Base-by-base conservation (phyloP, 2,329 filamentous ascomycete species). In the Phialophora verrucosa region DNA sequence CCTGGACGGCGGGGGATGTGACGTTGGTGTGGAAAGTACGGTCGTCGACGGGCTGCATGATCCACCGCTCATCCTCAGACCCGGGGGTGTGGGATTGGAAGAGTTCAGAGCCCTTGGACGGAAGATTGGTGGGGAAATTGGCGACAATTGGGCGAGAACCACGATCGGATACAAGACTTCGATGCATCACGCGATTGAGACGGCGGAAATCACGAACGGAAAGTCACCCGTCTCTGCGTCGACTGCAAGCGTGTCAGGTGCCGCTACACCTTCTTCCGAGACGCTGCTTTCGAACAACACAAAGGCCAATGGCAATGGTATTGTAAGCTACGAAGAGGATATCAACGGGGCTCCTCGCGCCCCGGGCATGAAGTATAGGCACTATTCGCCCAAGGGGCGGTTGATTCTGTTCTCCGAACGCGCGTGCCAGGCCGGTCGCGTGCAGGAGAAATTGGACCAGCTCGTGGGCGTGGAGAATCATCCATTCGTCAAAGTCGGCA, bases 341-440 rank as follows among this genome's bases (percentile, higher is more conserved):
- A 49, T 62, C 14, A 66, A 63, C 12, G 69, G 59, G 3, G 84
- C 85, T 10, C 95, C 95, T 0, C 85, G 92, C 64, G 95, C 95
- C 0, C 95, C 95, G 0, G 95, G 95, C 0, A 99, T 99, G 95
- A 99, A 99, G 79, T 99, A 99, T 77, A 92, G 95, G 76, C 95
- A 99, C 77, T 99, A 99, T 75, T 96, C 93, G 51, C 95, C 95
- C 0, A 91, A 89, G 77, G 96, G 95, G 0, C 88, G 85, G 54
- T 93, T 99, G 1, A 82, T 96, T 14, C 82, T 98, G 1, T 96
- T 93, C 8, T 74, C 79, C 20, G 65, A 73, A 31, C 69, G 72
- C 8, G 77, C 76, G 25, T 74, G 81, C 17, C 8, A 29, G 29
- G 17, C 54, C 2, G 66, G 63, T 32, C 54, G 51, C 32, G 70